Base-by-base conservation (phyloP, 495 filamentous ascomycete genomes). In the Copromyces sp. region DNA sequence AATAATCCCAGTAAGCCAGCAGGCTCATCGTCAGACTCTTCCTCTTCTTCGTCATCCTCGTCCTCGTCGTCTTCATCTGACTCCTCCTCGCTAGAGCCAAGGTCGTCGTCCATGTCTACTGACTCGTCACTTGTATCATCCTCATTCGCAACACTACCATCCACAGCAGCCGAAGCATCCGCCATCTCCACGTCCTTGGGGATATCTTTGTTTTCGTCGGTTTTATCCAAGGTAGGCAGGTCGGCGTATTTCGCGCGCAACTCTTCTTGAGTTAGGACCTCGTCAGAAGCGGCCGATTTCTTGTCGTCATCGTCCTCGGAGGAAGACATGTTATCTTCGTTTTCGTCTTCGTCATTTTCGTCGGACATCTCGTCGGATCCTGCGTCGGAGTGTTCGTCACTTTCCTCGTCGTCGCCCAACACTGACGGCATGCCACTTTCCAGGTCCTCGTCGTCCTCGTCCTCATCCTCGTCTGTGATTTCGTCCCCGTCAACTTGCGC, bases 61-160 rank as follows among this genome's bases (percentile, higher is more conserved):
- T 81, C 83, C 37, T 73, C 75, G 3, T 72, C 77, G 7, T 72
- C 74, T 12, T 68, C 79, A 80, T 83, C 85, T 24, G 80, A 82
- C 16, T 87, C 84, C 11, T 89, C 88, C 53, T 91, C 90, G 45
- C 85, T 90, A 39, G 92, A 90, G 37, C 88, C 89, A 80, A 92
- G 87, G 74, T 95, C 92, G 76, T 94, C 91, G 75, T 94, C 90
- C 94, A 97, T 97, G 73, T 95, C 92, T 8, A 92, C 90, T 11
- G 93, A 95, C 73, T 92, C 91, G 75, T 95, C 93, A 47, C 88
- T 92, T 40, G 84, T 85, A 72, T 94, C 90, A 35, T 93, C 92
- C 41, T 84, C 77, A 6, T 80, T 70, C 9, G 75, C 77, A 3
- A 78, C 79, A 41, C 81, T 79, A 24, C 74, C 76, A 68, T 77